Evolutionary conservation across 768 basidiomycete species (phyloP), one percentile per base, ranked within the genome.

Genomic region (Auriscalpium vulgare): DNA sequence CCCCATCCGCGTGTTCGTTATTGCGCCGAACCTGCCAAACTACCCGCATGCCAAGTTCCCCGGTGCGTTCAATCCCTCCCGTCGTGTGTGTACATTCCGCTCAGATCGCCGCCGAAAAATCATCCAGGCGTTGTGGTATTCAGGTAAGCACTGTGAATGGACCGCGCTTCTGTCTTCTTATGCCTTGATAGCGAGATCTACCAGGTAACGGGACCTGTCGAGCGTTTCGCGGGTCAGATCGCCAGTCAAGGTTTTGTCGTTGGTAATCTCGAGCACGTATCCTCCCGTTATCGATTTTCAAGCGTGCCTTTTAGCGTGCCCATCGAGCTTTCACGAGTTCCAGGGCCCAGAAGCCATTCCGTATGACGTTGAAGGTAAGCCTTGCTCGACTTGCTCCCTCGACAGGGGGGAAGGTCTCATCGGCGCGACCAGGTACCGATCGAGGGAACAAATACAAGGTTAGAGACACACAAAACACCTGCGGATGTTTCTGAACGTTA

Each of bases 121-220:
- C 52, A 29, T 29, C n/a, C 63, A 90, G 90, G 89, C 11, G 86
- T 92, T 21, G 80, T 92, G 10, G 83, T 86, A 44, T 91, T 91
- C 75, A 91, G 88, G 88, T 84, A 66, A 51, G 66, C 2, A 36
- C 23, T 45, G 35, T 19, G n/a, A 29, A 29, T 29, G 29, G 29
- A 29, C 2, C 29, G 29, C 29, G 17, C 40, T 2, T 17, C 17
- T 4, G 40, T 4, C 7, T 17, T 43, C 40, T 43, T 47, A 45
- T 45, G 35, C 37, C 19, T 16, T 44, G 19, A 38, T 65, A 93
- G 91, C 64, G 94, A 95, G 73, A 97, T 97, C 54, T 97, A 97
- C 67, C 90, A 91, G 68, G 92, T 95, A 2, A 95, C 91, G n/a
- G 92, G 92, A 0, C 94, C 94, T 37, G 94, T 95, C n/a, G 93